phyloP scores from a whole-genome alignment of 768 basidiomycete species.

The Podaxis carcinomalis region DNA sequence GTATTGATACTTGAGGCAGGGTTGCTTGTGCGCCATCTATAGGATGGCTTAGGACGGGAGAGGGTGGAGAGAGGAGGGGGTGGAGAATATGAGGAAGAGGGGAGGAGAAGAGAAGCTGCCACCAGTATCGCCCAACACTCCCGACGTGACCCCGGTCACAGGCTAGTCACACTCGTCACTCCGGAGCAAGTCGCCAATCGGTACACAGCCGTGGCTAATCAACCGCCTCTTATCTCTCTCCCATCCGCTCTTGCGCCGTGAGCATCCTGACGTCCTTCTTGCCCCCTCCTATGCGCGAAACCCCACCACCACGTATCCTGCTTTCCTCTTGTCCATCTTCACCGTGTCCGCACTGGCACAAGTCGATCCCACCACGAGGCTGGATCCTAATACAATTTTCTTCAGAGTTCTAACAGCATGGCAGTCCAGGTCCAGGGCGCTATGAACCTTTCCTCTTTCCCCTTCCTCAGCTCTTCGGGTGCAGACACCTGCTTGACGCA shows the following conservation, averaged over 20 bases:
- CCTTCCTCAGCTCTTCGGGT: neutral
- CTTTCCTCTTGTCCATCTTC: neutral
- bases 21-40: slow-evolving; percentile 64
- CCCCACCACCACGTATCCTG: neutral
- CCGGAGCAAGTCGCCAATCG: slow-evolving; percentile 7
- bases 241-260: neutral
- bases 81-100: slow-evolving; percentile 15
- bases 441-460: slow-evolving; percentile 5
- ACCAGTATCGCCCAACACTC: neutral
- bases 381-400: neutral
- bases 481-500: neutral
- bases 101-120: slow-evolving; percentile 5
- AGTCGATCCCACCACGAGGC: neutral
- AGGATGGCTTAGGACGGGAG: slow-evolving; percentile 13
- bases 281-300: neutral
- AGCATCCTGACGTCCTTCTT: neutral
- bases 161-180: slow-evolving; percentile 14
- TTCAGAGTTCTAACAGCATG: neutral
- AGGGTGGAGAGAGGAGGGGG: slow-evolving; percentile 13
- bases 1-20: slow-evolving; percentile 73
- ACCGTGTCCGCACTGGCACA: neutral
- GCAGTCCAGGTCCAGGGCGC: neutral
- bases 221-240: neutral
- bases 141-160: neutral
- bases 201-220: slow-evolving; percentile 6